phyloP scores from a whole-genome alignment of 2,329 filamentous ascomycete species.

The Pseudogymnoascus sp. region DNA sequence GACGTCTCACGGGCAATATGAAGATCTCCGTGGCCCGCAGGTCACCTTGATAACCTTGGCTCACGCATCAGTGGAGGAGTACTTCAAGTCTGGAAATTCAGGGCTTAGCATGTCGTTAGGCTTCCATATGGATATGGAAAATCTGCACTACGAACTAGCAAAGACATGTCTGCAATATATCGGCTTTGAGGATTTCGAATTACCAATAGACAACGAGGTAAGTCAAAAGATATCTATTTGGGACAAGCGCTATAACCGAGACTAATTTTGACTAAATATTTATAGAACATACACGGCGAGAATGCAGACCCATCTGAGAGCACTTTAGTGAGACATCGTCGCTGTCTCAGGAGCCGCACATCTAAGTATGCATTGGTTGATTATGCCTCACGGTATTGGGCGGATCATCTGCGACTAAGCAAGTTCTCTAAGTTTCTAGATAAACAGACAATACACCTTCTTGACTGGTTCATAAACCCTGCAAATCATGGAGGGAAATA shows the following conservation, averaged over 20 bases:
- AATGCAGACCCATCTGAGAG: not conserved
- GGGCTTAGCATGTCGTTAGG: not conserved
- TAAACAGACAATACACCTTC: constrained; percentile 5
- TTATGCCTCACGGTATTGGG: constrained; percentile 12
- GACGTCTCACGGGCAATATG: not conserved
- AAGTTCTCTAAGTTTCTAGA: not conserved
- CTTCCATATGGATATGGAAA: constrained; percentile 10
- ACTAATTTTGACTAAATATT: not conserved
- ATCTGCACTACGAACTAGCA: constrained; percentile 9
- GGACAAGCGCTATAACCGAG: not conserved
- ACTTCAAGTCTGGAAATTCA: constrained; percentile 11
- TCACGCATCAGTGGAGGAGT: constrained; percentile 15
- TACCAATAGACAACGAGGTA: constrained; percentile 2
- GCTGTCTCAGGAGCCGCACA: not conserved
- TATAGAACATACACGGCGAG: not conserved
- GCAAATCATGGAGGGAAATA: constrained; percentile 6
- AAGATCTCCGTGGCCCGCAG: not conserved
- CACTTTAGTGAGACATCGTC: not conserved
- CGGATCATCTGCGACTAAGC: constrained; percentile 10
- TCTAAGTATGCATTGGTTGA: constrained; percentile 9
- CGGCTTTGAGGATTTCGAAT: constrained; percentile 11
- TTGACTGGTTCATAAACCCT: constrained; percentile 12
- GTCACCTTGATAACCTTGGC: constrained; percentile 5
- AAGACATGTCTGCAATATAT: constrained; percentile 12
- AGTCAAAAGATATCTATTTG: not conserved